A percentile compares a stretch with the other conserved stretches of the same genome.
Conservation (phyloP, 2,329 filamentous ascomycete genomes). For the Albophoma yamanashiensis region DNA sequence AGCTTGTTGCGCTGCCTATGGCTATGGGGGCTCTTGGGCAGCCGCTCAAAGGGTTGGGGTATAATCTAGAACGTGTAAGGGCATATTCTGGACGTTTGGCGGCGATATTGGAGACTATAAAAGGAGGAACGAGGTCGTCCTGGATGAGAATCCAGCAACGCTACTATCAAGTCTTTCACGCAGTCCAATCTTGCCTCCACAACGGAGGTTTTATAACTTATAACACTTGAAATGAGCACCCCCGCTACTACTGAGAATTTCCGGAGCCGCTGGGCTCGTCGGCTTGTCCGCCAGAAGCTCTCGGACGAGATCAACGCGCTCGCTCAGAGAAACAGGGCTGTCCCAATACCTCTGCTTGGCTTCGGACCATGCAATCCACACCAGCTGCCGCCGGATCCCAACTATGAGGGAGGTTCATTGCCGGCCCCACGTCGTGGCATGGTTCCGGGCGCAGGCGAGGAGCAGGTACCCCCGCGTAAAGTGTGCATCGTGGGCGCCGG, state of each 20-base stretch:
- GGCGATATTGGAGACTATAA: not conserved
- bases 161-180: not conserved
- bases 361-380: not conserved
- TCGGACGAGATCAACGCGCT: not conserved
- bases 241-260: not conserved
- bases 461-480: not conserved
- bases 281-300: not conserved
- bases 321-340: not conserved
- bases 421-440: not conserved
- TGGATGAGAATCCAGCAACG: not conserved
- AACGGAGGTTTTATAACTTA: not conserved
- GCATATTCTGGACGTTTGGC: too few relatives aligned
- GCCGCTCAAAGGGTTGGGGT: not conserved
- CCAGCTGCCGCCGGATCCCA: not conserved
- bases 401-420: not conserved
- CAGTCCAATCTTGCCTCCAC: not conserved
- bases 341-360: not conserved
- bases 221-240: not conserved
- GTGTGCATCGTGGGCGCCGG: slow-evolving; percentile 26
- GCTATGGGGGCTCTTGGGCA: not conserved
- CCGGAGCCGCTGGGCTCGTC: not conserved
- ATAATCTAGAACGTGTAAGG: not conserved
- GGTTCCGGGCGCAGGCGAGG: not conserved
- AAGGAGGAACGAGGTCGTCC: not conserved
- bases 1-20: not conserved